phyloP scores from a whole-genome alignment of 208 protist genomes.

The Porcisia deanei region DNA sequence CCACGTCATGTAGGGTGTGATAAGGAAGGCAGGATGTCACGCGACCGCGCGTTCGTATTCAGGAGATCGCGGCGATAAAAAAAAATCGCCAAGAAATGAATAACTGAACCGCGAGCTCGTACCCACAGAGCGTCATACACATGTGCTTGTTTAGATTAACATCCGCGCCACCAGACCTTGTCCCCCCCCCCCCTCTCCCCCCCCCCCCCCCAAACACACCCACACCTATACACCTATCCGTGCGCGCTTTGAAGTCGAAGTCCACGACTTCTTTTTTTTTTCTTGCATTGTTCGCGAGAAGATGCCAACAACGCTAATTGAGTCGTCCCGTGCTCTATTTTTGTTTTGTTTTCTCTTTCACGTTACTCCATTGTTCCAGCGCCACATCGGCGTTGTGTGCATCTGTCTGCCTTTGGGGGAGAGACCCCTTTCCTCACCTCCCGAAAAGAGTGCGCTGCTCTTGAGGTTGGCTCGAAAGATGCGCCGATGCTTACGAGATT shows the following conservation, averaged over 20 bases:
- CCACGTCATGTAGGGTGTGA: background rate
- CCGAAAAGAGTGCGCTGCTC: background rate
- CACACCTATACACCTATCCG: background rate
- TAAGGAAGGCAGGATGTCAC: background rate
- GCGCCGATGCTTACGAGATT: background rate
- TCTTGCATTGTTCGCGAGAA: background rate
- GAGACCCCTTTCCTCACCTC: background rate
- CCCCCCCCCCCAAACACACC: background rate
- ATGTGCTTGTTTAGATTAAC: background rate
- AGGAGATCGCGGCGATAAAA: background rate
- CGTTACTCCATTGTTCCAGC: too few relatives aligned
- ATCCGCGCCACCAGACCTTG: background rate
- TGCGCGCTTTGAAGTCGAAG: background rate
- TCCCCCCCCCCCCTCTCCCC: background rate
- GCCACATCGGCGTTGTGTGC: background rate
- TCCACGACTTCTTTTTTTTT: slow-evolving; percentile 1
- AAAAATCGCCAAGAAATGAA: too few relatives aligned
- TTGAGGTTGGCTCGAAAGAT: background rate
- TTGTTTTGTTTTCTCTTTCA: background rate
- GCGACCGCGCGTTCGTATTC: background rate
- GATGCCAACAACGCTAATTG: background rate
- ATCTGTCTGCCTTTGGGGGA: background rate
- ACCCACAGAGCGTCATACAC: background rate
- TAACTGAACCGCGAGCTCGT: background rate
- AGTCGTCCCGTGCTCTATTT: background rate